Conservation (phyloP, 345 rosid species). For the Turnera subulata region DNA sequence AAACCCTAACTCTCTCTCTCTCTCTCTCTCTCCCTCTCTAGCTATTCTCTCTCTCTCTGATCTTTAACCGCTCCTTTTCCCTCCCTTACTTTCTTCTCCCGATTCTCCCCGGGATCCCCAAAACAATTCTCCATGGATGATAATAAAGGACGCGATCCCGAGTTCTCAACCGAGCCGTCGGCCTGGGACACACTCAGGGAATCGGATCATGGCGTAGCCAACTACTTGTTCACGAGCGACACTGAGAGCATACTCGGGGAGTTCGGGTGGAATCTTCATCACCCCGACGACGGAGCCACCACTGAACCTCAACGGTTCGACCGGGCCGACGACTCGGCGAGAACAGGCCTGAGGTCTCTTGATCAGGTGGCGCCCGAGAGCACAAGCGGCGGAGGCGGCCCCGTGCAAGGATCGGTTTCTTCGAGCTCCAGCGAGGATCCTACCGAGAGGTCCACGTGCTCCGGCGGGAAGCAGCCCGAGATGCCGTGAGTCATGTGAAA, state of each 20-base stretch:
- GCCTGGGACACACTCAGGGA: conserved; percentile 43
- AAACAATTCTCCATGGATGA: conserved; percentile 13
- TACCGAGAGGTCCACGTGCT: conserved; percentile 70
- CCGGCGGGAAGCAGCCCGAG: conserved; percentile 67
- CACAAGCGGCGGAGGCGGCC: conserved; percentile 1
- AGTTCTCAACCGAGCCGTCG: conserved; percentile 22
- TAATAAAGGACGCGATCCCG: conserved; percentile 41
- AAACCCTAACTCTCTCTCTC: conserved; percentile 17
- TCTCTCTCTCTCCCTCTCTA: not conserved
- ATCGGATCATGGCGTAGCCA: conserved; percentile 30
- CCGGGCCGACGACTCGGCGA: conserved; percentile 26
- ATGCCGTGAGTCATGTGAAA: conserved; percentile 86
- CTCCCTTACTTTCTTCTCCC: not conserved
- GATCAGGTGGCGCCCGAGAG: conserved; percentile 11
- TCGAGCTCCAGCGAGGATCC: conserved; percentile 89
- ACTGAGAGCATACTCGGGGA: conserved; percentile 53
- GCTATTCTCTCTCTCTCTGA: not conserved
- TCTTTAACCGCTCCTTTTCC: not conserved
- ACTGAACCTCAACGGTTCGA: conserved; percentile 7
- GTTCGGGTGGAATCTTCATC: conserved; percentile 60
- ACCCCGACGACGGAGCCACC: conserved; percentile 7
- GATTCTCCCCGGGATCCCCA: not conserved
- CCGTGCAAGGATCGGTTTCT: conserved; percentile 34
- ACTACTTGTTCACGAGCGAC: conserved; percentile 44
- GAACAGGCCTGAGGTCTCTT: not conserved